Percentiles rank a stretch among this genome's conserved stretches.
Conservation (phyloP, 257 asterid genomes). For the Perilla frutescens region DNA sequence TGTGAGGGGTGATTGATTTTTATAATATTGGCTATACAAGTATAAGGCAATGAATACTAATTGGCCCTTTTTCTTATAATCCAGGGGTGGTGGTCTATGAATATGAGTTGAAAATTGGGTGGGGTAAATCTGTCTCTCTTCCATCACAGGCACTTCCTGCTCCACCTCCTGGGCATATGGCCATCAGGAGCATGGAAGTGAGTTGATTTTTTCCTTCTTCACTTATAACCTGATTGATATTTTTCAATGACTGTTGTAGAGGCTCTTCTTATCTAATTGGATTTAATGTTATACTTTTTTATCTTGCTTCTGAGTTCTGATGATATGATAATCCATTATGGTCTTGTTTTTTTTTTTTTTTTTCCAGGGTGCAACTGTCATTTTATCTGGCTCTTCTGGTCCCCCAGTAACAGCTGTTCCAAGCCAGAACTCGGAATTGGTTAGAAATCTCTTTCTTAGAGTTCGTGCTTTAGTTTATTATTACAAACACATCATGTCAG, state of each 20-base stretch:
- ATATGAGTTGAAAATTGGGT: conserved; percentile 92
- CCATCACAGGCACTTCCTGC: conserved; percentile 99
- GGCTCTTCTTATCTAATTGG: conserved; percentile 3
- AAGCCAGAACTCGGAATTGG: conserved; percentile 91
- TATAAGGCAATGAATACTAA: conserved; percentile 20
- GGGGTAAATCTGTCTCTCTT: conserved; percentile 98
- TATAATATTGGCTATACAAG: background rate
- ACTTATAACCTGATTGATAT: background rate
- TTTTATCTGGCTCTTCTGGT: conserved; percentile 89
- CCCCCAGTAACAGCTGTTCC: conserved; percentile 89
- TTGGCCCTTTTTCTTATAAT: conserved; percentile 28
- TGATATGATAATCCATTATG: conserved; percentile 18
- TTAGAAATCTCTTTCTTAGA: conserved; percentile 45
- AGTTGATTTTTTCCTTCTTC: conserved; percentile 27
- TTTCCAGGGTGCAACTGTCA: conserved; percentile 94
- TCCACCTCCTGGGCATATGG: conserved; percentile 99
- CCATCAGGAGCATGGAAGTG: conserved; percentile 97
- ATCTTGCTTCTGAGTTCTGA: conserved; percentile 22
- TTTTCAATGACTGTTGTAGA: background rate
- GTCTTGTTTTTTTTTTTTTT: no score
- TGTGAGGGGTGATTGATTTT: background rate
- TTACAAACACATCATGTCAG: conserved; percentile 13
- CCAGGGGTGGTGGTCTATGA: conserved; percentile 95
- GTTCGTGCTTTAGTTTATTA: conserved; percentile 14
- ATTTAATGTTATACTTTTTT: conserved; percentile 16